Percentiles rank a stretch among this genome's conserved stretches.
Conservation (phyloP, 805 yeast genomes). For the Pachysolen tannophilus region DNA sequence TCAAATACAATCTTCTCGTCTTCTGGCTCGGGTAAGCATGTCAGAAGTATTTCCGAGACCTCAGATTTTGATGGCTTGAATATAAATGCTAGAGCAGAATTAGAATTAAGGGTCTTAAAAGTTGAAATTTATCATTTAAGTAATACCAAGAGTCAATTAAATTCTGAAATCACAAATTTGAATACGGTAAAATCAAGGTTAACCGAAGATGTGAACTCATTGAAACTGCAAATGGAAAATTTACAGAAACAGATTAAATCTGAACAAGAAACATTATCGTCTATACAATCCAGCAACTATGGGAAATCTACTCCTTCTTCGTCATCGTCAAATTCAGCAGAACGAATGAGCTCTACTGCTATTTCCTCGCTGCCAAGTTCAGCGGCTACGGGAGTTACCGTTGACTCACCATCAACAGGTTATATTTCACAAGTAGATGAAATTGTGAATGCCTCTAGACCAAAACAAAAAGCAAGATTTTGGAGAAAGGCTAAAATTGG, state of each 20-base stretch:
- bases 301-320: constrained; percentile 6
- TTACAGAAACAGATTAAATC: constrained; percentile 10
- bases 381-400: neutral
- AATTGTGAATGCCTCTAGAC: constrained; percentile 9
- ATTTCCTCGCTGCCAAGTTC: neutral
- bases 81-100: constrained; percentile 26
- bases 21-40: constrained; percentile 18
- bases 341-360: constrained; percentile 1
- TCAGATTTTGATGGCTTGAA: constrained; percentile 24
- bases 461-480: constrained; percentile 21
- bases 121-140: constrained; percentile 32
- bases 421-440: constrained; percentile 9
- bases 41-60: constrained; percentile 37
- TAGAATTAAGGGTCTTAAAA: constrained; percentile 28
- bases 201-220: constrained; percentile 31
- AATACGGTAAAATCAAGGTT: constrained; percentile 38
- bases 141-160: constrained; percentile 31
- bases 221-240: constrained; percentile 11
- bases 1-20: constrained; percentile 11
- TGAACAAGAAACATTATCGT: neutral
- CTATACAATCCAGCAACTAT: neutral
- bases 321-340: constrained; percentile 2
- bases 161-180: constrained; percentile 45
- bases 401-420: too few species aligned
- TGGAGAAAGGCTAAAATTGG: constrained; percentile 18